A percentile compares a stretch with the other conserved stretches of the same genome.
Evolutionary conservation across 371 early-diverging fungal species (phyloP).

Genomic region (Rhizomucor miehei): DNA sequence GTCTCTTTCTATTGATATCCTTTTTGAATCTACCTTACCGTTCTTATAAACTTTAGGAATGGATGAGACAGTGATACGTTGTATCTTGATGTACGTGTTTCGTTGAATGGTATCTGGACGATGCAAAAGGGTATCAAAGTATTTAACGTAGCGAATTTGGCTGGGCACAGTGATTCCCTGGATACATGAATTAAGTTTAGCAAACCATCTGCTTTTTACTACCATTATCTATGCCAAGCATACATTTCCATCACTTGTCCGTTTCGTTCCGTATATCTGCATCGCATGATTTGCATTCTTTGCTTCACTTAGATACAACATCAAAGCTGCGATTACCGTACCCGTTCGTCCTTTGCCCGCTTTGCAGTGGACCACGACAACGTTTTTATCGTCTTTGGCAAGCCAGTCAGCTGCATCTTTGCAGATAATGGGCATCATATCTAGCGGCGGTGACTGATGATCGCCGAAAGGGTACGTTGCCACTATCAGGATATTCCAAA

Average conservation of each 20-base stretch:
- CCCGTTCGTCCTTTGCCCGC: constrained; percentile 83
- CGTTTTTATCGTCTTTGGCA: constrained; percentile 32
- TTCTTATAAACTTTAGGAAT: background rate
- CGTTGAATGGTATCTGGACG: background rate
- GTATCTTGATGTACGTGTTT: background rate
- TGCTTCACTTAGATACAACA: constrained; percentile 46
- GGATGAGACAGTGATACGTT: constrained; percentile 14
- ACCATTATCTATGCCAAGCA: background rate
- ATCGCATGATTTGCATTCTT: constrained; percentile 52
- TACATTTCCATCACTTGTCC: constrained; percentile 58
- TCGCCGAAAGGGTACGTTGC: constrained; percentile 63
- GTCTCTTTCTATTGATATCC: too few species aligned
- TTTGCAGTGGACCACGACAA: constrained; percentile 75
- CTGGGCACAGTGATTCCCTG: constrained; percentile 71
- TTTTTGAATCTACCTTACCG: background rate
- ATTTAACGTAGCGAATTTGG: constrained; percentile 61
- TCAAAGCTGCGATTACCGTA: constrained; percentile 59
- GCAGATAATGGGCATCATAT: constrained; percentile 51
- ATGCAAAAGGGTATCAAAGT: constrained; percentile 49
- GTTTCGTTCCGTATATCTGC: constrained; percentile 45
- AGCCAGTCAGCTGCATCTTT: constrained; percentile 61
- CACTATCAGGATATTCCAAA: constrained; percentile 21
- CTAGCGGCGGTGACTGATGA: constrained; percentile 68
- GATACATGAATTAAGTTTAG: background rate
- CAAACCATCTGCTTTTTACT: background rate